These are phyloP conservation scores for Aspergillus japonicus DNA, from an alignment of 2,329 filamentous ascomycete species.

Conservation along the genomic window DNA sequence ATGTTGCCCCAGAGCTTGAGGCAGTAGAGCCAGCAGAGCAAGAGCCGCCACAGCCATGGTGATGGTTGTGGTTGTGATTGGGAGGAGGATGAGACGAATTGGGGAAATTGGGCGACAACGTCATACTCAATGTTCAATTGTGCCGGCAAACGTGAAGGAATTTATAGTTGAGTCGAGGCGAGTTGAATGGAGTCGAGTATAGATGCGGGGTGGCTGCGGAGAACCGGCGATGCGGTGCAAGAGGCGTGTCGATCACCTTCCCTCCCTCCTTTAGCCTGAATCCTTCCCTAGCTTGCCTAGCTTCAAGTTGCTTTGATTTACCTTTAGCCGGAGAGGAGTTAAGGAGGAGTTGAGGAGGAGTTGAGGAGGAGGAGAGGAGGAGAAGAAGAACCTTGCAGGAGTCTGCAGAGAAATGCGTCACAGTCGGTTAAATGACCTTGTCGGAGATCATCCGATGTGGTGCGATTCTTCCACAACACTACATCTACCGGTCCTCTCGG, in stretches of 20 bases:
- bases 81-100: neutral
- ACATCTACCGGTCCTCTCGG: neutral
- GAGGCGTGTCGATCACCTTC: neutral
- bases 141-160: too few relatives aligned
- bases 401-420: neutral
- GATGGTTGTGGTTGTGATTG: neutral
- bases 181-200: too few relatives aligned
- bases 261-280: neutral
- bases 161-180: too few relatives aligned
- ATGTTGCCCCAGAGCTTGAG: constrained; percentile 25
- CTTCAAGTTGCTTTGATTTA: neutral
- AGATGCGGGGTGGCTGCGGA: neutral
- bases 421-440: neutral
- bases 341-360: neutral
- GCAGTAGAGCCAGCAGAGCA: constrained; percentile 18
- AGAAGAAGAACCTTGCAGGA: too few relatives aligned
- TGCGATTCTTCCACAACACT: neutral
- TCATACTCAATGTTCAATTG: neutral
- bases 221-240: neutral
- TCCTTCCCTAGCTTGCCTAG: neutral
- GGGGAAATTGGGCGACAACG: neutral
- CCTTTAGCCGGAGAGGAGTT: neutral
- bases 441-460: neutral
- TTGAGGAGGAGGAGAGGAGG: too few relatives aligned
- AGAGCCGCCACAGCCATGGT: neutral